phyloP scores from a whole-genome alignment of 768 basidiomycete genomes.

The Podaxis carcinomalis region DNA sequence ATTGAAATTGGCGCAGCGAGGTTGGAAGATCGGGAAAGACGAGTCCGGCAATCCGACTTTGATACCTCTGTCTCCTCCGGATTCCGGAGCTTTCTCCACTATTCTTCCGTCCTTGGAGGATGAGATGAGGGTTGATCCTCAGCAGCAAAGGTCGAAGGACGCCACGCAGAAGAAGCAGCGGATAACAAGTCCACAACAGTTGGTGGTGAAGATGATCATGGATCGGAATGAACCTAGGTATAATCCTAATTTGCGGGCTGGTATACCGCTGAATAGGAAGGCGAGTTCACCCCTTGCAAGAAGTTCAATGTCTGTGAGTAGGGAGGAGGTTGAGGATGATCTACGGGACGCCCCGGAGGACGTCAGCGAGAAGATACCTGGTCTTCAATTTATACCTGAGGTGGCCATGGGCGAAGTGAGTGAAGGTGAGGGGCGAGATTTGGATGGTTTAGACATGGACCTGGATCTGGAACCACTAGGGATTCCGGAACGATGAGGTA shows the following conservation, averaged over 20 bases:
- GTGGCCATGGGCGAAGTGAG: background rate
- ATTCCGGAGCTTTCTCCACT: background rate
- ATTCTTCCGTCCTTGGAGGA: background rate
- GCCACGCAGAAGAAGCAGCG: background rate
- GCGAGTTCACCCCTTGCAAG: background rate
- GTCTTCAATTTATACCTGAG: background rate
- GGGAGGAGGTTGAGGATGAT: background rate
- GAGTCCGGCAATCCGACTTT: background rate
- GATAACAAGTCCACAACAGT: constrained; percentile 4
- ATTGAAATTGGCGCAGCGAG: constrained; percentile 5
- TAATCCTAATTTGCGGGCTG: constrained; percentile 1
- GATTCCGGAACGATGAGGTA: background rate
- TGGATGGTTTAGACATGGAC: background rate
- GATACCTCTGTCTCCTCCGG: background rate
- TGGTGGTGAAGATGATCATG: constrained; percentile 10
- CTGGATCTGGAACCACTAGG: background rate
- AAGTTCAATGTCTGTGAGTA: background rate
- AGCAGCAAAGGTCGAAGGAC: background rate
- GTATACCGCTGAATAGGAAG: background rate
- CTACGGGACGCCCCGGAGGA: background rate
- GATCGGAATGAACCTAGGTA: constrained; percentile 7
- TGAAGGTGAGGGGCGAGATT: background rate
- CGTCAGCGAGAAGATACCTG: background rate
- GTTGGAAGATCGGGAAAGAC: constrained; percentile 6
- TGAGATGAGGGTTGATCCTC: background rate